These are phyloP conservation scores for Trichoderma virens DNA, from an alignment of 495 filamentous ascomycete species.

Conservation along the genomic window DNA sequence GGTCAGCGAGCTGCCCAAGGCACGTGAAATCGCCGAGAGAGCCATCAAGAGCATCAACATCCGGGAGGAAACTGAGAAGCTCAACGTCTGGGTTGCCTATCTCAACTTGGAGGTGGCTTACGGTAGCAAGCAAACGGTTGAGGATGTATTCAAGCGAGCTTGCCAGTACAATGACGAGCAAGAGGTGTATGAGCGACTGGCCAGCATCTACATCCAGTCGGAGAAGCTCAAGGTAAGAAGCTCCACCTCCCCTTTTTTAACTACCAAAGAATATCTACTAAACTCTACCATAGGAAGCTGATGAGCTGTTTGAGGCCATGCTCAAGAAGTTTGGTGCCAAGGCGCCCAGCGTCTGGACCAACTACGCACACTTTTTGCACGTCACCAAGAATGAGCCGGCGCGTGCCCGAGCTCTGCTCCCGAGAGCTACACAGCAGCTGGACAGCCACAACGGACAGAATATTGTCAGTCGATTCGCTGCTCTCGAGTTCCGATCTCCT, in stretches of 20 bases:
- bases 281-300: conserved; percentile 60
- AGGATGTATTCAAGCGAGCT: conserved; percentile 83
- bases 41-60: conserved; percentile 84
- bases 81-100: conserved; percentile 90
- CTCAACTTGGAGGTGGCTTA: conserved; percentile 92
- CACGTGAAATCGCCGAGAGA: conserved; percentile 79
- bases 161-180: conserved; percentile 90
- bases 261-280: neutral
- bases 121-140: conserved; percentile 74
- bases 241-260: neutral
- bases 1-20: conserved; percentile 75
- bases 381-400: conserved; percentile 57
- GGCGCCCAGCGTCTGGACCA: conserved; percentile 74
- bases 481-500: conserved; percentile 78
- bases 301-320: conserved; percentile 75
- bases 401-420: conserved; percentile 70
- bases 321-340: conserved; percentile 80
- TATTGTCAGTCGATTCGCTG: conserved; percentile 78
- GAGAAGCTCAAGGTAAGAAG: conserved; percentile 59
- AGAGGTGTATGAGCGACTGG: conserved; percentile 81
- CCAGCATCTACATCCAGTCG: conserved; percentile 90
- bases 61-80: conserved; percentile 77
- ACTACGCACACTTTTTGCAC: conserved; percentile 91
- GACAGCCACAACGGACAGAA: conserved; percentile 59
- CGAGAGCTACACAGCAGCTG: conserved; percentile 79